Percentiles rank a stretch among this genome's conserved stretches.
phyloP scores from a whole-genome alignment of 176 grass and related monocot species.

The Bonia amplexicaulis region DNA sequence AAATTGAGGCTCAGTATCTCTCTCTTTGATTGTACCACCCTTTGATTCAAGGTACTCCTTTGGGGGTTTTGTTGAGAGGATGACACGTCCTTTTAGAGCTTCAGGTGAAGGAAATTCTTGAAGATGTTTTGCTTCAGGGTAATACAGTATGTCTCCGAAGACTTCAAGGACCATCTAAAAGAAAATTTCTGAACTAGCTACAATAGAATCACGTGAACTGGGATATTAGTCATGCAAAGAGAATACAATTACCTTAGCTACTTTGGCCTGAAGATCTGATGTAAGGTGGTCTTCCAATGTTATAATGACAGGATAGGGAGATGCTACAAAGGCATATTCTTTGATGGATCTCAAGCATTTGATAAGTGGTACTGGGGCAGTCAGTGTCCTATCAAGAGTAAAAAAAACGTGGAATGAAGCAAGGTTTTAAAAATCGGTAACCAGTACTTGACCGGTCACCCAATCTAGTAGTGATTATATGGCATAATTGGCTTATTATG shows the following conservation, averaged over 20 bases:
- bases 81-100: constrained; percentile 63
- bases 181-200: constrained; percentile 46
- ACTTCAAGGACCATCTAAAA: constrained; percentile 89
- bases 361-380: constrained; percentile 78
- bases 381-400: constrained; percentile 71
- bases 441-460: too few species aligned
- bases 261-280: constrained; percentile 86
- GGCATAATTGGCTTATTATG: too few species aligned
- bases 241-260: constrained; percentile 75
- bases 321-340: constrained; percentile 88
- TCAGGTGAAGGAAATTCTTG: constrained; percentile 93
- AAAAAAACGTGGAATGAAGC: constrained; percentile 26
- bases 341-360: constrained; percentile 93
- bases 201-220: constrained; percentile 20
- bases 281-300: constrained; percentile 97
- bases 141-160: constrained; percentile 84
- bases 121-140: constrained; percentile 68
- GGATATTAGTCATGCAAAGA: constrained; percentile 26
- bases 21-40: constrained; percentile 39
- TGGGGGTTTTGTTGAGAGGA: constrained; percentile 92
- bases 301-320: constrained; percentile 96
- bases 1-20: constrained; percentile 21
- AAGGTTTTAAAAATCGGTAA: too few species aligned
- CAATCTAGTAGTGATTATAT: too few species aligned
- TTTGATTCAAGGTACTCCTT: constrained; percentile 89